phyloP scores from a whole-genome alignment of 768 basidiomycete species.

The Tricholoma bakamatsutake region DNA sequence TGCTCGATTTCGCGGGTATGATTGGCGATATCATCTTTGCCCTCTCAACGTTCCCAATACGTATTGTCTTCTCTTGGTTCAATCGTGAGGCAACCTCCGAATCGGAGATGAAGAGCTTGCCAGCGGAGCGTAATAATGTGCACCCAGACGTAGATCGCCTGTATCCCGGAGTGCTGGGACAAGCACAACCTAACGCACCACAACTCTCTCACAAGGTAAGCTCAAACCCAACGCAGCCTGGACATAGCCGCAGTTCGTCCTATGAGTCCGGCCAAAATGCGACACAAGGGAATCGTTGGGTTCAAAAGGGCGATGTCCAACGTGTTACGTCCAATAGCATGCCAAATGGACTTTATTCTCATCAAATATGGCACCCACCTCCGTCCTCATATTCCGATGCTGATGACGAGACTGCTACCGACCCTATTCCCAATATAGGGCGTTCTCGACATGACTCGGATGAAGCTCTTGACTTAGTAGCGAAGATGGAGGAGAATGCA shows the following conservation, averaged over 20 bases:
- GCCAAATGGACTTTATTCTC: slow-evolving; percentile 2
- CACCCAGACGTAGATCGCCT: neutral
- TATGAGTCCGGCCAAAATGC: neutral
- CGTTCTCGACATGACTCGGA: slow-evolving; percentile 4
- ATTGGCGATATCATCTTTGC: slow-evolving; percentile 57
- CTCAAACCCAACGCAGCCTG: neutral
- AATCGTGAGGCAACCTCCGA: slow-evolving; percentile 10
- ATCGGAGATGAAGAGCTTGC: slow-evolving; percentile 14
- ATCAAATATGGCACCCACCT: slow-evolving; percentile 62
- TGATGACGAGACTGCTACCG: slow-evolving; percentile 16
- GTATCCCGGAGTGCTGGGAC: neutral
- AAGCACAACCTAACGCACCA: slow-evolving; percentile 3
- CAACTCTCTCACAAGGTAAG: slow-evolving; percentile 9
- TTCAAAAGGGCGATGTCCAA: slow-evolving; percentile 4
- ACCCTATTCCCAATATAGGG: slow-evolving; percentile 3
- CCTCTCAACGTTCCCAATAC: slow-evolving; percentile 34
- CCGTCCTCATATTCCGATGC: slow-evolving; percentile 36
- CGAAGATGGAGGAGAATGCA: slow-evolving; percentile 5
- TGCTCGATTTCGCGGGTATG: slow-evolving; percentile 55
- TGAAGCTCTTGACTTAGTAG: slow-evolving; percentile 4
- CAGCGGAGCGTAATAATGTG: neutral
- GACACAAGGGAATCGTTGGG: neutral
- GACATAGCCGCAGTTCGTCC: neutral
- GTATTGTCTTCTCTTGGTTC: slow-evolving; percentile 25
- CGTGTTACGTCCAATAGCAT: slow-evolving; percentile 6